Conservation (phyloP, 331 rosid genomes). For the Malus hybrid region DNA sequence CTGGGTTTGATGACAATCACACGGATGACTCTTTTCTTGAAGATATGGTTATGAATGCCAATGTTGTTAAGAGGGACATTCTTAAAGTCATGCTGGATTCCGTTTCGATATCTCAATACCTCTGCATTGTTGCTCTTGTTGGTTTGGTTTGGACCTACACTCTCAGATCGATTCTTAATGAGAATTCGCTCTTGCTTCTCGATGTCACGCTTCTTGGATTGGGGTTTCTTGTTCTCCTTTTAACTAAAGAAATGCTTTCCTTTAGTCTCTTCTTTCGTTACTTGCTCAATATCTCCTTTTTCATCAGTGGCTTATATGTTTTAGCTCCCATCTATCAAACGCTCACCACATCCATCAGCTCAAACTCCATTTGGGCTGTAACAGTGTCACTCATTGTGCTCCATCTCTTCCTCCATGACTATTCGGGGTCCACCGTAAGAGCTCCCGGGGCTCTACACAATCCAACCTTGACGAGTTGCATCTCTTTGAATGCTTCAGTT, state of each 20-base stretch:
- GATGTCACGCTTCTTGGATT: conserved; percentile 54
- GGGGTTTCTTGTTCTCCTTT: conserved; percentile 53
- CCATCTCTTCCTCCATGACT: conserved; percentile 79
- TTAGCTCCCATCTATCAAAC: conserved; percentile 78
- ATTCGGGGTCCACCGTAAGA: conserved; percentile 60
- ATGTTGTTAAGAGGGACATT: conserved; percentile 66
- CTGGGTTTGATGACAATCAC: conserved; percentile 72
- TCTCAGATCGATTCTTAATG: conserved; percentile 53
- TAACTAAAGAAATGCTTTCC: conserved; percentile 69
- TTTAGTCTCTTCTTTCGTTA: conserved; percentile 45
- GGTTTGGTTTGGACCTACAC: conserved; percentile 74
- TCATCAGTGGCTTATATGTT: conserved; percentile 52
- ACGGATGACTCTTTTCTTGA: conserved; percentile 73
- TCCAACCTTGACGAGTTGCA: conserved; percentile 66
- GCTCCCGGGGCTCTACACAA: conserved; percentile 53
- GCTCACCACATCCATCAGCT: conserved; percentile 73
- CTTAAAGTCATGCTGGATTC: conserved; percentile 70
- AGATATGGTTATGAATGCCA: conserved; percentile 85
- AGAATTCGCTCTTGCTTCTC: conserved; percentile 51
- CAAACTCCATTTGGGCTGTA: conserved; percentile 76
- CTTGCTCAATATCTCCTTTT: conserved; percentile 58
- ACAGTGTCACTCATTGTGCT: conserved; percentile 52
- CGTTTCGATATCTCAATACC: conserved; percentile 66
- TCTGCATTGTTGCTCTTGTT: conserved; percentile 69
- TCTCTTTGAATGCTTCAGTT: conserved; percentile 72